Conservation (phyloP, 2,329 filamentous ascomycete genomes). For the Ophiocordyceps sinensis region DNA sequence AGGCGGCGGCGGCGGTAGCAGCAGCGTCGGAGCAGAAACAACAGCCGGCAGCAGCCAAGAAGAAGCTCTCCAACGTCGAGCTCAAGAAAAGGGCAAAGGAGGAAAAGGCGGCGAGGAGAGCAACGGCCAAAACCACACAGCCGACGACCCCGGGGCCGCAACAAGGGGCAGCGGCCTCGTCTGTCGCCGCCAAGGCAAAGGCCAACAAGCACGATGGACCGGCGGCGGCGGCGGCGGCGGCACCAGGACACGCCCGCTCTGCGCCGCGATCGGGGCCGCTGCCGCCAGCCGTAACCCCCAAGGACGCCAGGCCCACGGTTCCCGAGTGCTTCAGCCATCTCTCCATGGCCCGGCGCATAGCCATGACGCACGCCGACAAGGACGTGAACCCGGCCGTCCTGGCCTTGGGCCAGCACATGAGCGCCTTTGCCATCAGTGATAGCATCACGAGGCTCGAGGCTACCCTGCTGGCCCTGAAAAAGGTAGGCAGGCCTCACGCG, state of each 20-base stretch:
- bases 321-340: constrained; percentile 71
- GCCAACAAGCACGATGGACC: constrained; percentile 26
- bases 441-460: constrained; percentile 79
- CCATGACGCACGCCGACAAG: constrained; percentile 47
- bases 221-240: constrained; percentile 11
- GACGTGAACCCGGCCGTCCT: constrained; percentile 78
- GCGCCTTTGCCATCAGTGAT: constrained; percentile 74
- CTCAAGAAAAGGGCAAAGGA: constrained; percentile 82
- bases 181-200: constrained; percentile 28
- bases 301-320: constrained; percentile 44
- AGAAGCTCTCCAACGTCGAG: constrained; percentile 59
- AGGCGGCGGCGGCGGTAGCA: constrained; percentile 6
- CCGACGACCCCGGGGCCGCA: constrained; percentile 22
- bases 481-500: constrained; percentile 31
- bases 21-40: constrained; percentile 9
- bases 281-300: constrained; percentile 11
- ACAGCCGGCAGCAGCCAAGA: constrained; percentile 7
- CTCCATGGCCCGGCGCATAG: constrained; percentile 47
- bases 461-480: constrained; percentile 79
- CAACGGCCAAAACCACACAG: constrained; percentile 49
- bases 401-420: constrained; percentile 79
- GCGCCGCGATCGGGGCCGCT: constrained; percentile 16
- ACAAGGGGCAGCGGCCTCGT: constrained; percentile 21
- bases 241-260: constrained; percentile 19
- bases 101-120: constrained; percentile 78